Evolutionary conservation across 805 yeast species (phyloP).

Genomic region (Candida railenensis): DNA sequence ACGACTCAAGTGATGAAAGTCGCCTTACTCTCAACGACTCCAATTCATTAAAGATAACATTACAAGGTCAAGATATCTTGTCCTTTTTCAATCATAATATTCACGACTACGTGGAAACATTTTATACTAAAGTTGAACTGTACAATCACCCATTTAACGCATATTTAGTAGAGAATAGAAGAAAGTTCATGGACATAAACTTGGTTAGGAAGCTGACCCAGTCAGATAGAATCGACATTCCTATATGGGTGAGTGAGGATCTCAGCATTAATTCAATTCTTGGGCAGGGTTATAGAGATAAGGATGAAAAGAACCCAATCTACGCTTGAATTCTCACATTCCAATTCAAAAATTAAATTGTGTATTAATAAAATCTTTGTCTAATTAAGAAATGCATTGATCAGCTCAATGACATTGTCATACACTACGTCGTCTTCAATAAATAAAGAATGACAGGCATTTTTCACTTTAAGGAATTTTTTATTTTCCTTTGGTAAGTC

Average conservation of each 20-base stretch:
- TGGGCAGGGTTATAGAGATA: neutral
- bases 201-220: neutral
- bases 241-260: neutral
- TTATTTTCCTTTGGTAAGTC: slow-evolving; percentile 2
- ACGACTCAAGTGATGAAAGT: neutral
- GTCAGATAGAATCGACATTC: neutral
- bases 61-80: slow-evolving; percentile 13
- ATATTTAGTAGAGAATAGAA: neutral
- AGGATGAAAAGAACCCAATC: no score
- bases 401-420: neutral
- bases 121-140: slow-evolving; percentile 10
- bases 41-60: slow-evolving; percentile 13
- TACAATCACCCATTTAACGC: neutral
- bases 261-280: neutral
- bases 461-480: neutral
- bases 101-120: slow-evolving; percentile 11
- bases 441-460: slow-evolving; percentile 11
- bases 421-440: slow-evolving; percentile 9
- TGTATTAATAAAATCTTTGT: no score
- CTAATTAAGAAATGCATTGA: neutral
- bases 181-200: neutral
- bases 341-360: no score
- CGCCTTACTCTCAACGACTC: slow-evolving; percentile 6
- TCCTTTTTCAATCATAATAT: slow-evolving; percentile 9
- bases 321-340: no score